A percentile compares a stretch with the other conserved stretches of the same genome.
phyloP scores from a whole-genome alignment of 108 stramenopile genomes.

The Pinguiococcus pyrenoidosus region DNA sequence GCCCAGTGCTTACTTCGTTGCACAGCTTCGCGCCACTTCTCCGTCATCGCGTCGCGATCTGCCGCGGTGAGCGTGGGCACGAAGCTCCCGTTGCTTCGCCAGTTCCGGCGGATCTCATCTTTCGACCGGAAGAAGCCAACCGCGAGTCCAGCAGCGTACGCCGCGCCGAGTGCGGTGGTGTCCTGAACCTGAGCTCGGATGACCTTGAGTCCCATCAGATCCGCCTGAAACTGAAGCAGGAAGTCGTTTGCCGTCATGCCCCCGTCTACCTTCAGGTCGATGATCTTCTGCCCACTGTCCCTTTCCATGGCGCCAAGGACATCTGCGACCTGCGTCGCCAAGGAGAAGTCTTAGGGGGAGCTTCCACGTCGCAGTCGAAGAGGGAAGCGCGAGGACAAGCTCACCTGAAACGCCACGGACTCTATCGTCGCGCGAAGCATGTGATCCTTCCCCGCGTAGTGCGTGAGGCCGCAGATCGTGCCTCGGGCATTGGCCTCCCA shows the following conservation, averaged over 20 bases:
- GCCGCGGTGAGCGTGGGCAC: too few species aligned
- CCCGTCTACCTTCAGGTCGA: constrained; percentile 77
- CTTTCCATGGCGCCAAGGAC: constrained; percentile 71
- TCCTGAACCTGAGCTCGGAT: constrained; percentile 60
- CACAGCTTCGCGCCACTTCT: too few species aligned
- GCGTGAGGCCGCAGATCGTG: constrained; percentile 82
- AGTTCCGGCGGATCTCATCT: too few species aligned
- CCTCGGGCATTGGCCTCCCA: constrained; percentile 87
- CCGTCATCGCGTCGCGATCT: too few species aligned
- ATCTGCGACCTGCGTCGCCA: constrained; percentile 42
- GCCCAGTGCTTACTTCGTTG: too few species aligned
- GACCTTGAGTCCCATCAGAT: constrained; percentile 71
- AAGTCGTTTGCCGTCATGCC: constrained; percentile 74
- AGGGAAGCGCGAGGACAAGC: too few species aligned
- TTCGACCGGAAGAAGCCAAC: constrained; percentile 86
- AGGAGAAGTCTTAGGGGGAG: neutral
- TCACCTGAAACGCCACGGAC: constrained; percentile 71
- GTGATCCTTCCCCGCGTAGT: constrained; percentile 68
- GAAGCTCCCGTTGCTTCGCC: too few species aligned
- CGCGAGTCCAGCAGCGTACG: constrained; percentile 88
- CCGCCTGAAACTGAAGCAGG: constrained; percentile 92
- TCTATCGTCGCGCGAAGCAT: constrained; percentile 84
- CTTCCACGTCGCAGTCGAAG: neutral
- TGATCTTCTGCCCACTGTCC: constrained; percentile 40
- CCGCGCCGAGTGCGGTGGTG: constrained; percentile 89